Percentiles rank a stretch among this genome's conserved stretches.
Evolutionary conservation across 2,329 filamentous ascomycete genomes (phyloP).

Genomic region (Sclerotinia subarctica): DNA sequence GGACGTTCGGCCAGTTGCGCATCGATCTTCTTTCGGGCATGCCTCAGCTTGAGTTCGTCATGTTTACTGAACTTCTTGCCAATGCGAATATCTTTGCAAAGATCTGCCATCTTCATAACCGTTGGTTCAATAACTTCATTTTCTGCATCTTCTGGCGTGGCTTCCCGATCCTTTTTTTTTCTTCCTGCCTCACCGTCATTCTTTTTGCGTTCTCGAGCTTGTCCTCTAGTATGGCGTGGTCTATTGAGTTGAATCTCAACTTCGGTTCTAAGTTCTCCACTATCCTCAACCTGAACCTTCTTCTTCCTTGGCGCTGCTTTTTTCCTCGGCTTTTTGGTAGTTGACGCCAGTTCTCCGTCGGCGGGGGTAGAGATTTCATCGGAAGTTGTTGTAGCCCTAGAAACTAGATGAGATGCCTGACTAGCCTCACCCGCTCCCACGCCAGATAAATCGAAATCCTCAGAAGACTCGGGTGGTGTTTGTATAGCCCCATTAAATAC

Average conservation of each 20-base stretch:
- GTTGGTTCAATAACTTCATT: constrained; percentile 60
- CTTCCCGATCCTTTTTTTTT: constrained; percentile 32
- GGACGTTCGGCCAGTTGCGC: constrained; percentile 34
- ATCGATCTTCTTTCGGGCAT: constrained; percentile 46
- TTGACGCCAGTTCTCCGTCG: neutral
- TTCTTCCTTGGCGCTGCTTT: constrained; percentile 25
- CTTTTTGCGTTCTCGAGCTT: constrained; percentile 35
- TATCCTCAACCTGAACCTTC: constrained; percentile 28
- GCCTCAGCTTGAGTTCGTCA: constrained; percentile 66
- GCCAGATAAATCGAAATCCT: constrained; percentile 12
- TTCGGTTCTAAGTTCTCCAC: constrained; percentile 29
- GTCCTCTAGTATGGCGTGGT: constrained; percentile 24
- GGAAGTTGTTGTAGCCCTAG: constrained; percentile 30
- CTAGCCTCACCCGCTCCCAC: constrained; percentile 11
- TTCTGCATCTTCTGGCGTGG: constrained; percentile 63
- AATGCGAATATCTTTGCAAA: constrained; percentile 66
- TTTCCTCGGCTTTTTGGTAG: constrained; percentile 13
- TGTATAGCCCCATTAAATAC: neutral
- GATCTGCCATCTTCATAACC: constrained; percentile 67
- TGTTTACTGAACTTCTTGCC: constrained; percentile 75
- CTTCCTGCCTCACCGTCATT: constrained; percentile 37
- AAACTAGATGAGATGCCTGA: constrained; percentile 28
- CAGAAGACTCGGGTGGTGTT: neutral
- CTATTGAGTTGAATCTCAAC: constrained; percentile 31
- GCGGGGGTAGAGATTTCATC: constrained; percentile 31